Conservation (phyloP, 768 basidiomycete species). For the Mycena filopes region DNA sequence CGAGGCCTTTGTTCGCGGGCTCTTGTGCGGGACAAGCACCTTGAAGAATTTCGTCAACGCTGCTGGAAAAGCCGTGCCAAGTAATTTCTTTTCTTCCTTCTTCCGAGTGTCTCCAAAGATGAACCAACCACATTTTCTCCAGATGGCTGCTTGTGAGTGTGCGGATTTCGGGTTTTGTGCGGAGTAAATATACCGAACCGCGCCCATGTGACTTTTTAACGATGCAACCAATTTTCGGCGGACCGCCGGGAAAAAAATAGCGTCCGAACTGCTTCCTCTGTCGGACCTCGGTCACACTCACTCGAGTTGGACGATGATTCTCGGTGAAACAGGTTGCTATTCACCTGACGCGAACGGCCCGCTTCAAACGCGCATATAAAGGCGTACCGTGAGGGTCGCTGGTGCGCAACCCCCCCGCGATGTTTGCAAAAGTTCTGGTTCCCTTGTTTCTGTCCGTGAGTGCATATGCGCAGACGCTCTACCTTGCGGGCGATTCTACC, state of each 20-base stretch:
- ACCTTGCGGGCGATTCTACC: slow-evolving; percentile 57
- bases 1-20: slow-evolving; percentile 46
- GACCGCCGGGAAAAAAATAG: not conserved
- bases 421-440: slow-evolving; percentile 28
- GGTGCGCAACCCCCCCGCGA: too few relatives aligned
- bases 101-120: not conserved
- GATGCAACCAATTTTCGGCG: not conserved
- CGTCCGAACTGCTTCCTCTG: not conserved
- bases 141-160: slow-evolving; percentile 29
- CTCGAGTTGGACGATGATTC: not conserved
- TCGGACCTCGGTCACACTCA: slow-evolving; percentile 21
- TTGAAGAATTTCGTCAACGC: slow-evolving; percentile 41
- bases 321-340: slow-evolving; percentile 13
- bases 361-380: slow-evolving; percentile 17
- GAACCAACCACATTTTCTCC: not conserved
- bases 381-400: too few relatives aligned
- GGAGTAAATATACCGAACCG: not conserved
- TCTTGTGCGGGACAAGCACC: slow-evolving; percentile 42
- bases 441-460: slow-evolving; percentile 25
- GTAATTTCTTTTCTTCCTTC: not conserved
- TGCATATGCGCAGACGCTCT: slow-evolving; percentile 49
- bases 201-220: slow-evolving; percentile 19
- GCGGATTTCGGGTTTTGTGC: not conserved
- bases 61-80: slow-evolving; percentile 28
- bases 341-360: slow-evolving; percentile 24